Evolutionary conservation across 345 rosid genomes (phyloP).

Genomic region (Gossypium turneri): DNA sequence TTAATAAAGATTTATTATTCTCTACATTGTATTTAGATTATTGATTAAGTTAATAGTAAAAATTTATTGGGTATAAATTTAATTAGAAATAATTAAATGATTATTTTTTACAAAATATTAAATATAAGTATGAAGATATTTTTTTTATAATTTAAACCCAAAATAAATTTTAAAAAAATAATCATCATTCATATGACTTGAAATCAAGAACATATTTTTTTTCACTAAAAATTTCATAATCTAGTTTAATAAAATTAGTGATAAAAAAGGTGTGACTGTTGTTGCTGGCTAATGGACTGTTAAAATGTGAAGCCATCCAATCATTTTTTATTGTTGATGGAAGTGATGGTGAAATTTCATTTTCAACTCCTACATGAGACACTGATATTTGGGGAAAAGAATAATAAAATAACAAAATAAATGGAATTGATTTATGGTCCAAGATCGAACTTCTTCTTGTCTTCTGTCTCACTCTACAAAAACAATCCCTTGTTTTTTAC

Average conservation of each 20-base stretch:
- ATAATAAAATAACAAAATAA: not conserved
- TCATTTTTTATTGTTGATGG: not conserved
- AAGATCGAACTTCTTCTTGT: not conserved
- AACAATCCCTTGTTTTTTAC: conserved; percentile 5
- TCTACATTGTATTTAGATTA: no score
- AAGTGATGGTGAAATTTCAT: not conserved
- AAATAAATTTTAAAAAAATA: no score
- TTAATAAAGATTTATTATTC: no score
- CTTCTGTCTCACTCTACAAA: not conserved
- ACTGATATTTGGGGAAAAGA: not conserved
- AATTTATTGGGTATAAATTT: no score
- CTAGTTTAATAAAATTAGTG: not conserved
- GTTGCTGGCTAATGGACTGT: not conserved
- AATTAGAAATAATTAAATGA: no score
- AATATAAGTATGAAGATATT: no score
- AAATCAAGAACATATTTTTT: no score
- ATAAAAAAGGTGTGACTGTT: no score
- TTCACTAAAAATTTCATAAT: not conserved
- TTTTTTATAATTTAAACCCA: no score
- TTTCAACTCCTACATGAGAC: not conserved
- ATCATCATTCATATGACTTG: no score
- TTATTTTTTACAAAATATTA: no score
- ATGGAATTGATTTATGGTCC: not conserved
- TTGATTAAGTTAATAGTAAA: no score
- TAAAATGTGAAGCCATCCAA: not conserved